Base-by-base conservation (phyloP, 176 grass and related monocot genomes). In the Ensete ventricosum region DNA sequence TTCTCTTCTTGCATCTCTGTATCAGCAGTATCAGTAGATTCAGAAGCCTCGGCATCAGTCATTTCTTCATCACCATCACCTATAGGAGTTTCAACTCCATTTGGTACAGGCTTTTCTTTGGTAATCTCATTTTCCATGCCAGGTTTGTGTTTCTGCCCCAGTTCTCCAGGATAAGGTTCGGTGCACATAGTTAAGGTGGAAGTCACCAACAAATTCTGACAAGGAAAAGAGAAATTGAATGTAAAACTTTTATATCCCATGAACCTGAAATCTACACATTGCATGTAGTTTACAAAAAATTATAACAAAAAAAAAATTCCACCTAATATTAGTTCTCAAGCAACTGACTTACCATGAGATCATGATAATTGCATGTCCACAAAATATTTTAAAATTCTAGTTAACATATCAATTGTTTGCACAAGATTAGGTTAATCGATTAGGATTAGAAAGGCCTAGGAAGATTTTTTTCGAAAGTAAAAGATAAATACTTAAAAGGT, bases 131-230 rank as follows among this genome's bases (percentile, higher is more conserved):
- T 72, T 54, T 64, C 85, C 54, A 64, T 76, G 55, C 72, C 69
- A 79, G 77, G 53, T 52, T 76, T 73, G 24, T 53, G 78, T 67
- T 77, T 70, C 77, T 78, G 82, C 22, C 73, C 69, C 21, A 74
- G 49, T 66, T 81, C 81, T 72, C 77, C 74, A 14, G 86, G 95
- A 74, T 94, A 91, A 16, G 88, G 88, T 19, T 94, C 88, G 1
- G 81, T 91, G 76, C 84, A 94, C 81, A 62, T 99, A 11, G 80
- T 72, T 27, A 99, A 70, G 10, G 88, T 99, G 77, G 90, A 89
- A 54, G 95, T 99, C 53, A 99, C 90, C 76, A 94, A 86, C 22
- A 99, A 85, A 80, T 91, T 99, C 90, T 99, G 75, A 52, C 75
- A 57, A 84, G 65, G 66, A 84, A 24, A 79, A 26, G 50, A 53